Evolutionary conservation across 176 grass and related monocot species (phyloP).

Genomic region (Eleusine indica): DNA sequence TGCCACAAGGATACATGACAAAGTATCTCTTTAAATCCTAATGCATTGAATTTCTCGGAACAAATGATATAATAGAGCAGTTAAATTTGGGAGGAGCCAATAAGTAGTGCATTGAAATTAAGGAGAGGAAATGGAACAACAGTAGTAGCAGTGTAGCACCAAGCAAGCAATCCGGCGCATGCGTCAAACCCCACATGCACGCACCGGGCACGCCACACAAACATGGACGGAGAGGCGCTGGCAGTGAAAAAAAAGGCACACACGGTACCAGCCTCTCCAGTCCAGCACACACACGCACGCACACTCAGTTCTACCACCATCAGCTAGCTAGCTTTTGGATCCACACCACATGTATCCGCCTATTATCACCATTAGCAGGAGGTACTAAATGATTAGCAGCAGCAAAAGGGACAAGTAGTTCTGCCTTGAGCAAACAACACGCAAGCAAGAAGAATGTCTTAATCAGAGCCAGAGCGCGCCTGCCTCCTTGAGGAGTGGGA

Average conservation of each 20-base stretch:
- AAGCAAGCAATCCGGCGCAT: slow-evolving; percentile 49
- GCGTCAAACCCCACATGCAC: slow-evolving; percentile 42
- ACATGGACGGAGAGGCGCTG: slow-evolving; percentile 38
- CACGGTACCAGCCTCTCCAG: slow-evolving; percentile 41
- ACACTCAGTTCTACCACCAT: not conserved
- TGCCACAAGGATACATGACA: too few species aligned
- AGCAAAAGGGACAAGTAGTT: not conserved
- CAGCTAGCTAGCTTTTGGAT: not conserved
- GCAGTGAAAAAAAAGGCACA: slow-evolving; percentile 37
- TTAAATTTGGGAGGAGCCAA: not conserved
- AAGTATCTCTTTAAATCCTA: too few species aligned
- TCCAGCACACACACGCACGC: not conserved
- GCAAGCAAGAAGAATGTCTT: not conserved
- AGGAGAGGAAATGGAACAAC: slow-evolving; percentile 19
- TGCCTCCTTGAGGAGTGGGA: slow-evolving; percentile 94
- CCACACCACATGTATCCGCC: slow-evolving; percentile 20
- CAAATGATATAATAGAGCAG: not conserved
- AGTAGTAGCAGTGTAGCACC: slow-evolving; percentile 13
- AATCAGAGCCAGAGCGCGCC: slow-evolving; percentile 88
- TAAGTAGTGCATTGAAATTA: not conserved
- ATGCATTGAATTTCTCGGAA: too few species aligned
- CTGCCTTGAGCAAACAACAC: not conserved
- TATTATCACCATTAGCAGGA: not conserved
- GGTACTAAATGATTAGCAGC: slow-evolving; percentile 21
- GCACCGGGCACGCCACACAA: slow-evolving; percentile 19